Conservation (phyloP, 352 stramenopile genomes). For the Saprolegnia diclina region DNA sequence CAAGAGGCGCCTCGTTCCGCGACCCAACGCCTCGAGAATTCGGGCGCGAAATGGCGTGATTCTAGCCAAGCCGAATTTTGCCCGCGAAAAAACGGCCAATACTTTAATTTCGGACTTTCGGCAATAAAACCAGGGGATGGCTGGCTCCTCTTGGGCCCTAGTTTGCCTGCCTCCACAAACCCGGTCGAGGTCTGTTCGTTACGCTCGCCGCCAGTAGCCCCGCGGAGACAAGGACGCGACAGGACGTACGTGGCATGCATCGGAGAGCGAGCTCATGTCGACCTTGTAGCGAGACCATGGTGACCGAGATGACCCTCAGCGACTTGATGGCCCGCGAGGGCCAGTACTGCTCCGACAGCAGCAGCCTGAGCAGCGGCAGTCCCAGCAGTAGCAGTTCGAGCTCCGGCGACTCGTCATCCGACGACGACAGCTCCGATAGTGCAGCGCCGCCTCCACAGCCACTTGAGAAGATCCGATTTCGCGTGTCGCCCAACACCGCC, state of each 20-base stretch:
- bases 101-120: neutral
- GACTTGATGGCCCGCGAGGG: slow-evolving; percentile 21
- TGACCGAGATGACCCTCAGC: slow-evolving; percentile 22
- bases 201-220: neutral
- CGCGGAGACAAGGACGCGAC: neutral
- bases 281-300: slow-evolving; percentile 5
- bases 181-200: neutral
- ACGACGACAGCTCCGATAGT: slow-evolving; percentile 5
- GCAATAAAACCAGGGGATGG: neutral
- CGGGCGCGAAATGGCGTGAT: neutral
- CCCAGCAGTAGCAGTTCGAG: neutral
- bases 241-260: neutral
- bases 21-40: no score
- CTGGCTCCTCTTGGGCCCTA: neutral
- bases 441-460: neutral
- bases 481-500: neutral
- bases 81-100: neutral
- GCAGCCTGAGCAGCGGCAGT: slow-evolving; percentile 17
- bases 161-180: slow-evolving; percentile 1
- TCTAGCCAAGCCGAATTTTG: neutral
- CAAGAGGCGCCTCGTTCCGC: no score
- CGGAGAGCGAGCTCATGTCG: neutral
- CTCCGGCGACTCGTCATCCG: slow-evolving; percentile 9
- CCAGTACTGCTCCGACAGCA: slow-evolving; percentile 13
- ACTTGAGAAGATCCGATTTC: slow-evolving; percentile 1